Evolutionary conservation across 2,329 filamentous ascomycete genomes (phyloP).

Genomic region (Rachicladosporium sp.): DNA sequence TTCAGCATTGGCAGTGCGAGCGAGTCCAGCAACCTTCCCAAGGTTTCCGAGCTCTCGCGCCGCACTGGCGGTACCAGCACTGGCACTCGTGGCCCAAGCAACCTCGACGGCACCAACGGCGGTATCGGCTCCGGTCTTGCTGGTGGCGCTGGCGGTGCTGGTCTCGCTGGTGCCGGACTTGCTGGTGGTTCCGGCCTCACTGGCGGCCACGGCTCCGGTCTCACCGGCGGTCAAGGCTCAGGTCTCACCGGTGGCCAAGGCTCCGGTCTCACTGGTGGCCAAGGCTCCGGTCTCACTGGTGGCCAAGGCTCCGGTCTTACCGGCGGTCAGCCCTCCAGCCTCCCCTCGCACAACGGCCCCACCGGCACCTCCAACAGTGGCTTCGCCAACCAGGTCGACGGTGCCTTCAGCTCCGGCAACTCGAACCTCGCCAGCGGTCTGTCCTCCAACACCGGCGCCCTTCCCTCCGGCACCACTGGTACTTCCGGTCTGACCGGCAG

Average conservation of each 20-base stretch:
- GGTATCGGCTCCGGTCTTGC: slow-evolving; percentile 2
- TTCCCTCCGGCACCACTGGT: slow-evolving; percentile 1
- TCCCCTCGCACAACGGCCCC: slow-evolving; percentile 8
- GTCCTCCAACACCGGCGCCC: neutral
- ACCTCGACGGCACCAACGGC: slow-evolving; percentile 6
- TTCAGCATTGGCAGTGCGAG: slow-evolving; percentile 74
- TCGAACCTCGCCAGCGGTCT: neutral
- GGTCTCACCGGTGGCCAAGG: neutral
- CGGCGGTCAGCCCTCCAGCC: slow-evolving; percentile 1
- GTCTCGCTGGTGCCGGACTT: slow-evolving; percentile 7
- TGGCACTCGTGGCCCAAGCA: neutral
- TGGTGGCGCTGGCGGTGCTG: slow-evolving; percentile 7
- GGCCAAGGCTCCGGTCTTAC: slow-evolving; percentile 3
- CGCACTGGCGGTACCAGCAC: slow-evolving; percentile 43
- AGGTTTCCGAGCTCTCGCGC: slow-evolving; percentile 39
- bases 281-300: neutral
- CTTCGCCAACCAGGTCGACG: slow-evolving; percentile 35
- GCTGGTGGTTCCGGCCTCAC: slow-evolving; percentile 7
- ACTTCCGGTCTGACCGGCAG: slow-evolving; percentile 5
- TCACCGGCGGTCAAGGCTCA: slow-evolving; percentile 6
- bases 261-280: neutral
- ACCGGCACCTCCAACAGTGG: slow-evolving; percentile 14
- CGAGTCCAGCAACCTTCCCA: slow-evolving; percentile 60
- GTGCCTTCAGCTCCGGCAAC: slow-evolving; percentile 22
- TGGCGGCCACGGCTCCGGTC: slow-evolving; percentile 7